phyloP scores from a whole-genome alignment of 139 green algal genomes.

The Chlorella sp. region DNA sequence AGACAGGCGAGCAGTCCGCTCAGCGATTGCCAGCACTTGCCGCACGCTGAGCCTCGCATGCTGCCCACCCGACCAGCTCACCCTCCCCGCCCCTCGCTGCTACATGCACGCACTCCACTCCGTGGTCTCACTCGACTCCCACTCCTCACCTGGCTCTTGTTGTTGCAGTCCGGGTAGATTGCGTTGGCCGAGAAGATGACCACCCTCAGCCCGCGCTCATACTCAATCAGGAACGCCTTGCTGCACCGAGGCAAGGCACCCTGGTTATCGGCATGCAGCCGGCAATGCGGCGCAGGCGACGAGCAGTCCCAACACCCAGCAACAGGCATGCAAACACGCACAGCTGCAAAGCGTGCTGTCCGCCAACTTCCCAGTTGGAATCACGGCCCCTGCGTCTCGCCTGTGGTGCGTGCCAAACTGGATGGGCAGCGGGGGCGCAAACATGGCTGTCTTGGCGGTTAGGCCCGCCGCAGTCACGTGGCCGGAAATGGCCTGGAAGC shows the following conservation, averaged over 20 bases:
- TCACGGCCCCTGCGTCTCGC: background rate
- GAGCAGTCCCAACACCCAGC: background rate
- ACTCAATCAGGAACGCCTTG: slow-evolving; percentile 75
- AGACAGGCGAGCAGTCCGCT: background rate
- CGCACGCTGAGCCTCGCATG: too few relatives aligned
- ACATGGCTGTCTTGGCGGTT: background rate
- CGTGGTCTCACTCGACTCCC: too few relatives aligned
- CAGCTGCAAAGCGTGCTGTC: too few relatives aligned
- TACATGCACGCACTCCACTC: too few relatives aligned
- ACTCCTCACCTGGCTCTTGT: slow-evolving; percentile 72
- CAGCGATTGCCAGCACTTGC: background rate
- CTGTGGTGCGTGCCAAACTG: slow-evolving; percentile 62
- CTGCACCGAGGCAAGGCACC: background rate
- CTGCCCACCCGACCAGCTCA: too few relatives aligned
- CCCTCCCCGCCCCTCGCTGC: too few relatives aligned
- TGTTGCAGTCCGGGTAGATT: slow-evolving; percentile 80
- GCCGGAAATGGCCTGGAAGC: background rate
- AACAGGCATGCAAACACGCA: background rate
- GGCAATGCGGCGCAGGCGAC: background rate
- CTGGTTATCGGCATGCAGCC: too few relatives aligned
- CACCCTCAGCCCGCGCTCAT: slow-evolving; percentile 67
- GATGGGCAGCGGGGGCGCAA: slow-evolving; percentile 54
- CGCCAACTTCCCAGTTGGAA: too few relatives aligned
- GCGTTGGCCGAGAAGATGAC: slow-evolving; percentile 87
- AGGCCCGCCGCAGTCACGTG: slow-evolving; percentile 6